Percentiles rank a stretch among this genome's conserved stretches.
Conservation (phyloP, 345 rosid genomes). For the Hibiscus mutabilis region DNA sequence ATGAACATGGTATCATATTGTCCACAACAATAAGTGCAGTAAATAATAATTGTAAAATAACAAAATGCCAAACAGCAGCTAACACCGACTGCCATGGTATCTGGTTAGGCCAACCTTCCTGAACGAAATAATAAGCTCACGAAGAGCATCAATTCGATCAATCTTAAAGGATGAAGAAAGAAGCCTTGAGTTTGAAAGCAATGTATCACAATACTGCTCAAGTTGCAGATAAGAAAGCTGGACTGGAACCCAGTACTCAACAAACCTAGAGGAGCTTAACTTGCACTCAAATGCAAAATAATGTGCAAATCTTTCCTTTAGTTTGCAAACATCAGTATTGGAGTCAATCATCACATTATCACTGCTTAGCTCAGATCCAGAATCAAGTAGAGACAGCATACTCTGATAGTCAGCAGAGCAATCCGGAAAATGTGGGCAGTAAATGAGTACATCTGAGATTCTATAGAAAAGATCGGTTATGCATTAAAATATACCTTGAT, state of each 20-base stretch:
- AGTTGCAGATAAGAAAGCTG: constrained; percentile 17
- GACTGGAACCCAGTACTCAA: constrained; percentile 18
- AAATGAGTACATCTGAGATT: neutral
- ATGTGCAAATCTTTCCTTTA: constrained; percentile 8
- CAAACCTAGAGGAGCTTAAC: constrained; percentile 2
- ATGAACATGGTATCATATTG: neutral
- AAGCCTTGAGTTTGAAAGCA: constrained; percentile 12
- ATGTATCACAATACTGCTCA: constrained; percentile 15
- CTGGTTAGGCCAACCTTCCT: constrained; percentile 12
- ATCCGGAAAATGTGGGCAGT: neutral
- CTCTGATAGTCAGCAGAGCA: neutral
- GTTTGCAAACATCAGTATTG: neutral
- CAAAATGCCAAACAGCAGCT: neutral
- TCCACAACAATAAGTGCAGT: neutral
- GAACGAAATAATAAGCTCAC: constrained; percentile 8
- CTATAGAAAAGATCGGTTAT: neutral
- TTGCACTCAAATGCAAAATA: constrained; percentile 13
- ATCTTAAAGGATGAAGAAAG: constrained; percentile 5
- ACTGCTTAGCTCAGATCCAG: constrained; percentile 1
- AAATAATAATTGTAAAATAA: neutral
- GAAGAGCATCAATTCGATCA: constrained; percentile 4
- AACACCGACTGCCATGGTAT: neutral
- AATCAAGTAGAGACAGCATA: constrained; percentile 10
- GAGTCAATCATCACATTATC: neutral
- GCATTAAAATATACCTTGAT: constrained; percentile 4